Base-by-base conservation (phyloP, 164 flowering plant genomes). In the Cinnamomum chago region DNA sequence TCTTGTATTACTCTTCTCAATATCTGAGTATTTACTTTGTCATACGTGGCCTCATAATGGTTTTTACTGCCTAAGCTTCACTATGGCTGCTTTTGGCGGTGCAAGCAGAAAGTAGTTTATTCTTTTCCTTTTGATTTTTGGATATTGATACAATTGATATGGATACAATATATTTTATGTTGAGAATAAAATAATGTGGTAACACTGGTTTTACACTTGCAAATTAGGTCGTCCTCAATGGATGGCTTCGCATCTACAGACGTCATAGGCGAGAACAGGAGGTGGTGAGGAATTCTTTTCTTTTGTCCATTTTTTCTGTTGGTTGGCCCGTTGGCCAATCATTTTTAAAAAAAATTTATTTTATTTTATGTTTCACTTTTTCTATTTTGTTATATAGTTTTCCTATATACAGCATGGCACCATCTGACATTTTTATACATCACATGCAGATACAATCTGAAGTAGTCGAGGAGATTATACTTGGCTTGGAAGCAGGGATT, bases 401-500 rank as follows among this genome's bases (percentile, higher is more conserved):
- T 60, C 62, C 15, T 0, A 40, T 55, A 15, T 50, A n/a, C 20
- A n/a, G 70, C 60, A 27, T 62, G 12, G 11, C 58, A 28, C 47
- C 33, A 67, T 68, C 27, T 22, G 62, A 69, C 68, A 23, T 40
- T 70, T 40, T 58, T 70, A 27, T 35, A 68, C 71, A 35, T 71
- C 17, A 52, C 68, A 11, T 86, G 80, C 89, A 96, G 99, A 85
- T 92, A 91, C 94, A 96, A 76, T 91, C 89, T 79, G 98, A 92
- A 76, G 99, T 91, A 77, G 89, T 94, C 78, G 99, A 94, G 78
- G 99, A 96, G 81, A 91, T 96, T 30, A 93, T 96, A 75, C 91
- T 85, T 77, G 99, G 99, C 62, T 82, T 96, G 86, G 97, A 96
- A 83, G 92, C 99, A 33, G 99, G 99, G 81, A 91, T 96, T 78